Evolutionary conservation across 305 asterid species (phyloP), one percentile per base, ranked within the genome.

Genomic region (Fraxinus dipetala): DNA sequence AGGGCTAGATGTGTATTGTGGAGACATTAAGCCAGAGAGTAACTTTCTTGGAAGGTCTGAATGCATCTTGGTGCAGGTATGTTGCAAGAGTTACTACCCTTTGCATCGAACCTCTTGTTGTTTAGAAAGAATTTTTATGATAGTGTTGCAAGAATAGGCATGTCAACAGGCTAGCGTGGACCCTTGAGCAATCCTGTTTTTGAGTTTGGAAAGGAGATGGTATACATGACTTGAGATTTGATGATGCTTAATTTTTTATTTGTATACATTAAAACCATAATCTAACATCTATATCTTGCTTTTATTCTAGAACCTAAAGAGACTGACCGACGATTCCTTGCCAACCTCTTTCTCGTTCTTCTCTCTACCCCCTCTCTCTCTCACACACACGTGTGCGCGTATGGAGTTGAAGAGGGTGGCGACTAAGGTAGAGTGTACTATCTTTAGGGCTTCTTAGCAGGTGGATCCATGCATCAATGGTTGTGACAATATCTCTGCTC

Each of bases 11-110:
- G 86, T 89, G 82, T 92, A 90, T 83, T 81, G 79, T 84, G 87
- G 77, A 59, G 93, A 85, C 79, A 82, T 76, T 82, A 92, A 85
- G 90, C 87, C 80, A 83, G 97, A 92, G 65, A 85, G 65, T 85
- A 76, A 80, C 85, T 83, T 88, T 1, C 83, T 87, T 80, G 89
- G 88, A 85, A 87, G 92, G 88, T 82, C 91, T 38, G 99, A 93
- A 72, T 90, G 95, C 86, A 87, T 84, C 85, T 89, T 94, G 86
- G 97, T 91, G 82, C 97, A 91, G 97, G 99, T 95, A 79, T 81
- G 93, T 82, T 54, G 78, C 76, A 67, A 72, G 36, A 65, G n/a
- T 65, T 65, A 24, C 36, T 65, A 9, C n/a, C 35, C 73, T 24
- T 65, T 65, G n/a, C 35, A 0, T 65, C 18, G 1, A 65, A 28